Base-by-base conservation (phyloP, 2,329 filamentous ascomycete genomes). In the Metarhizium guizhouense region DNA sequence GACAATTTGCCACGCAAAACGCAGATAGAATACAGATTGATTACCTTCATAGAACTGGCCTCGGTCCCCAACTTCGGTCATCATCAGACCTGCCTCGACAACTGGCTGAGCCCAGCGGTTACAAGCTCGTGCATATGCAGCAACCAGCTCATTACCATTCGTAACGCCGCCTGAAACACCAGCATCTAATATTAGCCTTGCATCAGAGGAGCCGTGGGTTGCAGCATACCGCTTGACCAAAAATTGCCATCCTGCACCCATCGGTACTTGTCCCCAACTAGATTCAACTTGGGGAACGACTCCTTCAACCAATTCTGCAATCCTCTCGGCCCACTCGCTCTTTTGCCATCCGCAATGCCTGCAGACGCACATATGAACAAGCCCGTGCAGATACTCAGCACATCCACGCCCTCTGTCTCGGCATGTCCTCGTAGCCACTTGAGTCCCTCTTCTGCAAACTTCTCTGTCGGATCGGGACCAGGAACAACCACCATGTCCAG, bases 141-240 rank as follows among this genome's bases (percentile, higher is more conserved):
- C 74, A 48, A 81, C 74, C 54, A 82, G 70, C 56, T 82, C 80
- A 60, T 81, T 81, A 36, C 78, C 78, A 58, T 81, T 81, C 13
- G 79, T 82, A 54, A 82, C 67, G 52, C 76, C 77, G n/a, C 77
- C 76, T 79, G 13, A 11, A n/a, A 20, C 42, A 11, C 32, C 42
- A 29, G 47, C 8, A 34, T 13, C n/a, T 18, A 25, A 20, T 36
- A 36, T 40, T 16, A 40, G 10, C 38, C 38, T 14, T 13, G 8
- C 38, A 5, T 40, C 38, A 11, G 38, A 40, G 38, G 14, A 40
- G 45, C 47, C 5, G 25, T 7, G 34, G 38, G 18, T 6, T 10
- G n/a, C n/a, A 52, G 50, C 74, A 55, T 64, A 78, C 78, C 79
- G 60, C 77, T 76, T 30, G 74, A 76, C 79, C 80, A 82, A 45